phyloP scores from a whole-genome alignment of 331 rosid species.

The Quercus lobata region DNA sequence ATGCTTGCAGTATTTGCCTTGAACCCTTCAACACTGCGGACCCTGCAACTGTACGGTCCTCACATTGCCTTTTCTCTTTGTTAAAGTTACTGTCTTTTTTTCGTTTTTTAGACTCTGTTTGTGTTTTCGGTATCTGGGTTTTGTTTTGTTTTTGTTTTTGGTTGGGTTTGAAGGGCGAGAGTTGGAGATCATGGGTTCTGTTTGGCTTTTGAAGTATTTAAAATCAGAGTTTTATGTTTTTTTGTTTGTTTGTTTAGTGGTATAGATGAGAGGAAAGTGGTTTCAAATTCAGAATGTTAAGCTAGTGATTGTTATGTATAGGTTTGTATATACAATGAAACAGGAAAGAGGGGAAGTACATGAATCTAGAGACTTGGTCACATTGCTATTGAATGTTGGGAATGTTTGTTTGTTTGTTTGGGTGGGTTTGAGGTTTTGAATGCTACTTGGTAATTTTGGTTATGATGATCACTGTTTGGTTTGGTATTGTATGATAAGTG shows the following conservation, averaged over 20 bases:
- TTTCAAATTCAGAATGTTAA: neutral
- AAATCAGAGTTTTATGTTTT: neutral
- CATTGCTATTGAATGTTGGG: neutral
- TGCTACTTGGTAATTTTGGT: neutral
- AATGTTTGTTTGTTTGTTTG: neutral
- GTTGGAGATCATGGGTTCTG: neutral
- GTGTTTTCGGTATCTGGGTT: neutral
- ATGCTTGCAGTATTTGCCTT: constrained; percentile 87
- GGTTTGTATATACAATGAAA: neutral
- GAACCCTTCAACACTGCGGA: constrained; percentile 69
- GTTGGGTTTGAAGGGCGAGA: neutral
- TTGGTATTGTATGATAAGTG: neutral
- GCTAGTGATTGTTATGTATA: neutral
- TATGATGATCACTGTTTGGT: neutral
- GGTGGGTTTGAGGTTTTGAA: neutral
- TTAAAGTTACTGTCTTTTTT: neutral
- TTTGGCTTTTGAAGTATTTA: neutral
- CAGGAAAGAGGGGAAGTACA: neutral
- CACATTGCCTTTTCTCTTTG: neutral
- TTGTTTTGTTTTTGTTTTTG: neutral
- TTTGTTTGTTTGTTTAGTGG: neutral
- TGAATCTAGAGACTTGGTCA: neutral
- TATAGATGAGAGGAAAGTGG: neutral
- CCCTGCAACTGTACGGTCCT: constrained; percentile 68
- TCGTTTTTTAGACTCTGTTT: neutral